Conservation (phyloP, 2,329 filamentous ascomycete species). For the Nemania serpens region DNA sequence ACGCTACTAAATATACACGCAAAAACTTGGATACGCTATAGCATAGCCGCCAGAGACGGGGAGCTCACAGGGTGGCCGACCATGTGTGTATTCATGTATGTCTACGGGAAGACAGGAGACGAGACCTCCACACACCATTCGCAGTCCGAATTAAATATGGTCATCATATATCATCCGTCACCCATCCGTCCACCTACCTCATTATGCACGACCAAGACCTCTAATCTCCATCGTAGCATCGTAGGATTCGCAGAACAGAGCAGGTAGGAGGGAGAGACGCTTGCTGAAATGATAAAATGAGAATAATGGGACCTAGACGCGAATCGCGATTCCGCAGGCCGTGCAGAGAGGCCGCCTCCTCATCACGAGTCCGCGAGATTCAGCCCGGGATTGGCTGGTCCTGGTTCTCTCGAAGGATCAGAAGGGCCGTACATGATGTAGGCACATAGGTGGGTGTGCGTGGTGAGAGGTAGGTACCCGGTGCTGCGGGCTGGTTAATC, state of each 20-base stretch:
- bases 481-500: too few species aligned
- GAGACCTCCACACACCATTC: neutral
- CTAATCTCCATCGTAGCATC: neutral
- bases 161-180: neutral
- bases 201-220: neutral
- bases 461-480: too few species aligned
- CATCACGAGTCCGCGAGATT: neutral
- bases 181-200: neutral
- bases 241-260: too few species aligned
- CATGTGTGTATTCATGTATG: neutral
- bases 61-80: neutral
- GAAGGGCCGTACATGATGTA: constrained; percentile 23
- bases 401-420: constrained; percentile 15
- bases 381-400: too few species aligned
- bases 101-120: neutral
- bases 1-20: constrained; percentile 19
- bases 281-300: too few species aligned
- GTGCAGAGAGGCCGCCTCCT: neutral
- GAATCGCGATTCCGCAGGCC: constrained; percentile 2
- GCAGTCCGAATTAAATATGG: constrained; percentile 21
- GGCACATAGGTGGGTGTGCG: neutral
- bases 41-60: neutral
- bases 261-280: too few species aligned
- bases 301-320: neutral
- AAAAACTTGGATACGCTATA: neutral